These are phyloP conservation scores for Cadophora luteo-olivacea DNA, from an alignment of 2,329 filamentous ascomycete genomes.

Conservation along the genomic window DNA sequence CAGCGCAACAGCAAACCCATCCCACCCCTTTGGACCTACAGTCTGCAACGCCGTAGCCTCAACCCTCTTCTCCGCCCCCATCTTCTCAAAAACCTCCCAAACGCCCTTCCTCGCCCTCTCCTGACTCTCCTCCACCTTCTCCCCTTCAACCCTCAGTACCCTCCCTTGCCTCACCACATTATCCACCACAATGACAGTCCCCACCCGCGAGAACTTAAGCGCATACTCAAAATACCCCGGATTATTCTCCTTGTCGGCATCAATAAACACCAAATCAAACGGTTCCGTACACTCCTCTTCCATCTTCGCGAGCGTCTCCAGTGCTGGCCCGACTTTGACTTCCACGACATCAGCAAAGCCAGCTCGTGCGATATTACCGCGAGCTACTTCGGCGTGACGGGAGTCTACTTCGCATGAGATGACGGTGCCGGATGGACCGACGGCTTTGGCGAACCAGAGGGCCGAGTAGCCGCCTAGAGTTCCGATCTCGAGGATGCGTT, in stretches of 20 bases:
- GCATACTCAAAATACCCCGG: conserved; percentile 50
- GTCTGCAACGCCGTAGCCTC: conserved; percentile 32
- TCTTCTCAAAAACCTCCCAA: conserved; percentile 29
- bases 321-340: conserved; percentile 53
- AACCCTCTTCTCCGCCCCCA: conserved; percentile 32
- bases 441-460: conserved; percentile 37
- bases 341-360: conserved; percentile 53
- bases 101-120: conserved; percentile 29
- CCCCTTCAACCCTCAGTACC: conserved; percentile 45
- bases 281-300: conserved; percentile 47
- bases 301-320: conserved; percentile 46
- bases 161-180: conserved; percentile 57
- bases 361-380: conserved; percentile 48
- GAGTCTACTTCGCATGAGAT: conserved; percentile 52
- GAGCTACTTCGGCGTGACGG: conserved; percentile 50
- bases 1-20: conserved; percentile 31
- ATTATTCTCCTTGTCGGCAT: conserved; percentile 59
- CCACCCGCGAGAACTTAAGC: conserved; percentile 52
- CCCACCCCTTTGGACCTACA: conserved; percentile 33
- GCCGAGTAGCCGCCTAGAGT: conserved; percentile 35
- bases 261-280: conserved; percentile 61
- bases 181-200: conserved; percentile 60
- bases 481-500: conserved; percentile 37
- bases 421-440: conserved; percentile 33
- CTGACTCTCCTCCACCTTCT: conserved; percentile 35